Conservation (phyloP, 2,329 filamentous ascomycete genomes). For the Pseudocercospora fijiensis region DNA sequence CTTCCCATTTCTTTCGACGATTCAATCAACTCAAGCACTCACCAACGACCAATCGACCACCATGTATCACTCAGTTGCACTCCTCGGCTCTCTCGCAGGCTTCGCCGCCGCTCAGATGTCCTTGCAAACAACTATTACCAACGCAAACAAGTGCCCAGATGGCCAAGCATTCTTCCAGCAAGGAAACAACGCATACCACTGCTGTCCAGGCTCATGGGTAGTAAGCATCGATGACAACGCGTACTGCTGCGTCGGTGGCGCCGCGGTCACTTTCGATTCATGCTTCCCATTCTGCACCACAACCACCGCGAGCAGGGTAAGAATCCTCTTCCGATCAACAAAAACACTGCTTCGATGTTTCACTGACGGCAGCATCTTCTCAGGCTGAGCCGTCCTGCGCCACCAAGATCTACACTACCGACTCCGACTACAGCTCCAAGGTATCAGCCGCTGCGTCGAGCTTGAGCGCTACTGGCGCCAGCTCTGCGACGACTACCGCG, state of each 20-base stretch:
- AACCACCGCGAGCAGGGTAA: not conserved
- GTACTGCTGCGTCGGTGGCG: constrained; percentile 2
- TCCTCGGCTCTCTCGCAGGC: not conserved
- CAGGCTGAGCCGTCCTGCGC: not conserved
- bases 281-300: constrained; percentile 4
- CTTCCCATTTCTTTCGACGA: not conserved
- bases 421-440: not conserved
- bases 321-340: not conserved
- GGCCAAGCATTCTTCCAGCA: not conserved
- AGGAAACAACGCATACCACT: not conserved
- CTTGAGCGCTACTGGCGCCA: not conserved
- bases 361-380: not conserved
- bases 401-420: not conserved
- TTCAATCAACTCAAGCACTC: not conserved
- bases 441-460: not conserved
- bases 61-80: not conserved
- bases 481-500: not conserved
- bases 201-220: not conserved
- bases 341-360: not conserved
- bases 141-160: not conserved
- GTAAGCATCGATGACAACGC: not conserved
- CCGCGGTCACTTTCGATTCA: not conserved
- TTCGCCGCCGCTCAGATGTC: not conserved
- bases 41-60: not conserved
- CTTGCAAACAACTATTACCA: not conserved